These are phyloP conservation scores for Cystofilobasidium capitatum DNA, from an alignment of 768 basidiomycete species.

Conservation along the genomic window DNA sequence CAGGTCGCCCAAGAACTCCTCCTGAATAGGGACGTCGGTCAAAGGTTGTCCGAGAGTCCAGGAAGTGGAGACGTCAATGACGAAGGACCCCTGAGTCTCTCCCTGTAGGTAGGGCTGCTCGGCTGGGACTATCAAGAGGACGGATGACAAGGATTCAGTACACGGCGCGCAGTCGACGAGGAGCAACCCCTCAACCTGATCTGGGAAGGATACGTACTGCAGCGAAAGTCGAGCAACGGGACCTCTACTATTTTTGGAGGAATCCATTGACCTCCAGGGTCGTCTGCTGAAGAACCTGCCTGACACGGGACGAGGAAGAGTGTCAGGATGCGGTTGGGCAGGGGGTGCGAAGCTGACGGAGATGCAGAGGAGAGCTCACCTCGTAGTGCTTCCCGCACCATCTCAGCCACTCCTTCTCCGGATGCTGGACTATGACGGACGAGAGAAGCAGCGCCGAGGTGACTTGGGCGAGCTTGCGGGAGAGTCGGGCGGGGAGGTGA, in stretches of 20 bases:
- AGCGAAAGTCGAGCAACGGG: slow-evolving; percentile 15
- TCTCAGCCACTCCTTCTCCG: neutral
- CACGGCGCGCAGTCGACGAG: neutral
- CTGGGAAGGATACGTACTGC: slow-evolving; percentile 1
- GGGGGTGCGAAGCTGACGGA: too few relatives aligned
- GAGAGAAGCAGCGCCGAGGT: neutral
- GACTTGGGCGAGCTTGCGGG: neutral
- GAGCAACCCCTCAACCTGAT: neutral
- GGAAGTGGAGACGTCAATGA: neutral
- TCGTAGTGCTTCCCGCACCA: slow-evolving; percentile 25
- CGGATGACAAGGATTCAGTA: neutral
- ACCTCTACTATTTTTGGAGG: neutral
- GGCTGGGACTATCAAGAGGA: neutral
- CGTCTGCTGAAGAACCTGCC: slow-evolving; percentile 14
- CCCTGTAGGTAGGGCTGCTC: neutral
- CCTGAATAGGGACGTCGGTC: neutral
- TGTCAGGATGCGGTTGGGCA: neutral
- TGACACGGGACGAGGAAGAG: neutral
- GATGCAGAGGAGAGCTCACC: neutral
- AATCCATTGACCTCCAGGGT: neutral
- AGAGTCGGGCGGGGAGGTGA: neutral
- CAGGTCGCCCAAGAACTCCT: neutral
- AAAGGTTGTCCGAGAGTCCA: neutral
- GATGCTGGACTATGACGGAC: neutral
- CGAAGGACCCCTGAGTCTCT: neutral